Conservation (phyloP, 768 basidiomycete species). For the Leccinum olivaceopallidum region DNA sequence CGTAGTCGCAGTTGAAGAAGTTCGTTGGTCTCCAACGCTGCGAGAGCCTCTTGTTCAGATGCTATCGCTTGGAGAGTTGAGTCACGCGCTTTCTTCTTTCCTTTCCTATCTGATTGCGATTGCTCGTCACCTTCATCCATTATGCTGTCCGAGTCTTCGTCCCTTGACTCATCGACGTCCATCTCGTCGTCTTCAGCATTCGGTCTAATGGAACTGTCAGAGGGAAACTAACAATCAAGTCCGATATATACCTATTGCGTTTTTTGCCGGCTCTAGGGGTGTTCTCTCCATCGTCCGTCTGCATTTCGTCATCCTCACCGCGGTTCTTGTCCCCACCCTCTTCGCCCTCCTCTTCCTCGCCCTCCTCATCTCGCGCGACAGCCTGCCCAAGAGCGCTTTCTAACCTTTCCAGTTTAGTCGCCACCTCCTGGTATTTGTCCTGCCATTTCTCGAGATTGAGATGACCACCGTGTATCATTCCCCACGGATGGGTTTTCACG, state of each 20-base stretch:
- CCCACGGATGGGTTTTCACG: conserved; percentile 87
- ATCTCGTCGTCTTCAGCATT: conserved; percentile 45
- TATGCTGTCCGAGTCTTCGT: conserved; percentile 35
- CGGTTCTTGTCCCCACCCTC: conserved; percentile 40
- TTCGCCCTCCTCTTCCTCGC: conserved; percentile 29
- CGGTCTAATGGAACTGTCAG: conserved; percentile 18
- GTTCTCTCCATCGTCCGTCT: conserved; percentile 28
- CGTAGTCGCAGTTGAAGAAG: conserved; percentile 65
- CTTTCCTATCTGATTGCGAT: conserved; percentile 39
- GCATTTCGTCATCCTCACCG: conserved; percentile 36
- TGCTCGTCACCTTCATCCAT: conserved; percentile 41
- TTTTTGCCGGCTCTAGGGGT: conserved; percentile 31
- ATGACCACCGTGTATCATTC: conserved; percentile 77
- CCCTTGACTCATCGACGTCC: conserved; percentile 53
- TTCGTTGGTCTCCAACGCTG: conserved; percentile 65
- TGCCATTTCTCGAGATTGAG: conserved; percentile 76
- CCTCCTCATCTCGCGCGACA: conserved; percentile 45
- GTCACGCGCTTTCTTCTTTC: conserved; percentile 55
- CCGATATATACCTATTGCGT: conserved; percentile 27
- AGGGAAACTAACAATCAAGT: neutral
- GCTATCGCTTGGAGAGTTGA: conserved; percentile 59
- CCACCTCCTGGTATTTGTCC: conserved; percentile 61
- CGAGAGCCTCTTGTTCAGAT: conserved; percentile 70
- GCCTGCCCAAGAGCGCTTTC: conserved; percentile 69
- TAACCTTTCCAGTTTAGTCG: conserved; percentile 64